Percentiles rank a stretch among this genome's conserved stretches.
These are phyloP conservation scores for Pythium aristosporum DNA, from an alignment of 352 stramenopile genomes.

Conservation along the genomic window DNA sequence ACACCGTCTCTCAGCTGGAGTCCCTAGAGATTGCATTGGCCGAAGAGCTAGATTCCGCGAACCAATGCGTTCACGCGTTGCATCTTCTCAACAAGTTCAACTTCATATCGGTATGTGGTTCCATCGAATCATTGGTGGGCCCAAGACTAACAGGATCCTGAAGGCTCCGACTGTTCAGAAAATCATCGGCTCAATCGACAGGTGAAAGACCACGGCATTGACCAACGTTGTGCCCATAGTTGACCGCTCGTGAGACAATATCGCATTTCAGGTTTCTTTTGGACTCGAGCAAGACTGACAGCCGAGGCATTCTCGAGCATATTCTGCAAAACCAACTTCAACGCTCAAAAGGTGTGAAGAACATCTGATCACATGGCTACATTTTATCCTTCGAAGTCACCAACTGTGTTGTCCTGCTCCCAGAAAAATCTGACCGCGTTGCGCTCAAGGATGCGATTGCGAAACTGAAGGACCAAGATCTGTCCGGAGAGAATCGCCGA, in stretches of 20 bases:
- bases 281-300: not conserved
- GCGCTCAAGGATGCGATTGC: conserved; percentile 11
- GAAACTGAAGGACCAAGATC: conserved; percentile 1
- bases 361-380: conserved; percentile 22
- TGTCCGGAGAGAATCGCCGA: not conserved
- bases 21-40: conserved; percentile 13
- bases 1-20: conserved; percentile 9
- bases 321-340: conserved; percentile 26
- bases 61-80: conserved; percentile 13
- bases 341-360: conserved; percentile 21
- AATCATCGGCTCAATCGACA: conserved; percentile 18
- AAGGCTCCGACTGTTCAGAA: conserved; percentile 8
- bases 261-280: not conserved
- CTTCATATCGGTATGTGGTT: conserved; percentile 5
- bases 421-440: conserved; percentile 19
- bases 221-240: not conserved
- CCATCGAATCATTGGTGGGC: not conserved
- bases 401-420: not conserved
- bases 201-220: conserved; percentile 1
- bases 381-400: not conserved
- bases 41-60: conserved; percentile 10
- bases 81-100: conserved; percentile 17
- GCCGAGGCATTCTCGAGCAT: conserved; percentile 7
- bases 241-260: conserved; percentile 7
- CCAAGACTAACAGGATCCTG: not conserved